Conservation (phyloP, 257 asterid genomes). For the Fraxinus pennsylvanica region DNA sequence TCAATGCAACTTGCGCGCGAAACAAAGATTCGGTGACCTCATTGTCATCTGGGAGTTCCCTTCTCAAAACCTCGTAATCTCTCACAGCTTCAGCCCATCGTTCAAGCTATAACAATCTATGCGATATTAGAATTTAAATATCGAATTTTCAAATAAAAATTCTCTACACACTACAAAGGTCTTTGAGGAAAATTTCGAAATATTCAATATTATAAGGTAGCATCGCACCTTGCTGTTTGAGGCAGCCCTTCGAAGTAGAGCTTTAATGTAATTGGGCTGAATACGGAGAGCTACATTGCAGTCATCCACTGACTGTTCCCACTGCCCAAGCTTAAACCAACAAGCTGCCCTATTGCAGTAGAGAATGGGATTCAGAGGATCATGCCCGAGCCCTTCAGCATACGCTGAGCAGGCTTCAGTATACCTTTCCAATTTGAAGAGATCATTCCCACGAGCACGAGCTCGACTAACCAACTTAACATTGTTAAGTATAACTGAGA, state of each 20-base stretch:
- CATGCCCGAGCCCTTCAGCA: conserved; percentile 75
- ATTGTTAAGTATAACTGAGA: conserved; percentile 52
- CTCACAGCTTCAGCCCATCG: conserved; percentile 83
- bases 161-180: neutral
- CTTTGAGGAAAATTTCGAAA: neutral
- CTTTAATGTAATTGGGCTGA: conserved; percentile 77
- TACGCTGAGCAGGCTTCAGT: conserved; percentile 94
- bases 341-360: conserved; percentile 98
- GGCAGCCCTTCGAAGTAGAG: conserved; percentile 88
- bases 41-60: conserved; percentile 63
- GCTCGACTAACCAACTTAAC: conserved; percentile 67
- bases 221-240: conserved; percentile 51
- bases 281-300: conserved; percentile 78
- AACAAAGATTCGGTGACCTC: conserved; percentile 78
- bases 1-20: conserved; percentile 73
- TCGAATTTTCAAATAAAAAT: neutral
- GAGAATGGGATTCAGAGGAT: conserved; percentile 82
- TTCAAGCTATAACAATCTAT: conserved; percentile 62
- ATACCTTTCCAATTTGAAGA: conserved; percentile 80
- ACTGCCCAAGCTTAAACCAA: conserved; percentile 78
- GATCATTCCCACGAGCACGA: conserved; percentile 86
- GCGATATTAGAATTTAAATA: neutral
- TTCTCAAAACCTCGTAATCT: conserved; percentile 75
- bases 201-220: neutral
- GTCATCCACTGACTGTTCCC: conserved; percentile 79